Base-by-base conservation (phyloP, 805 yeast genomes). In the Spathaspora arborariae region DNA sequence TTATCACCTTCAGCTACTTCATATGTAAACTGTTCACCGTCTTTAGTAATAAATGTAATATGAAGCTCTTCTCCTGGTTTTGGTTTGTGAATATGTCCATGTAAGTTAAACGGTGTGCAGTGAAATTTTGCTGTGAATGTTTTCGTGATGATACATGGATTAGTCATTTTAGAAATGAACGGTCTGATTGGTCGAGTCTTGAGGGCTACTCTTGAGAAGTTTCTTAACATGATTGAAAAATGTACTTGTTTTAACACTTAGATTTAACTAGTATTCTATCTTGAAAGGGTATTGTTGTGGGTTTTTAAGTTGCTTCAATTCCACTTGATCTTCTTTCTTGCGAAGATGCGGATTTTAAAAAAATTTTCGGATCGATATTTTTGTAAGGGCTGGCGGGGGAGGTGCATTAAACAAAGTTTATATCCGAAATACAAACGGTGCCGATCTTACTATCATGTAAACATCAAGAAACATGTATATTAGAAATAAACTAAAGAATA, bases 1-100 rank as follows among this genome's bases (percentile, higher is more conserved):
- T 90, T 82, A 61, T 94, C 99, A 11, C 98, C 98, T 56, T 85
- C 96, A 2, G 92, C 84, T 1, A 85, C 98, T 59, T 90, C 97
- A 56, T 79, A 80, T 1, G 86, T 80, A 53, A 81, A 73, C 62
- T 90, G 97, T 38, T 78, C 74, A 4, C 98, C 98, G 51, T 92
- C 97, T 60, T 91, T 90, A 30, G 96, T 82, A 46, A 94, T 88
- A 65, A 89, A 94, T 0, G 97, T 91, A 42, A 92, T 76, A 27
- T 72, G 68, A 40, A 71, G 72, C 62, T 92, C 99, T 70, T 94
- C 96, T 34, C 99, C 99, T 2, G 94, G 88, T 39, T 85, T 85
- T 34, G 98, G 98, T 56, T 81, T 85, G 60, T 87, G 89, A 47
- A 92, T 66, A 62, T 92, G 97, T 18, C 96, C 97, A 60, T 92